Evolutionary conservation across 2,329 filamentous ascomycete genomes (phyloP).

Genomic region (Colletotrichum lini): DNA sequence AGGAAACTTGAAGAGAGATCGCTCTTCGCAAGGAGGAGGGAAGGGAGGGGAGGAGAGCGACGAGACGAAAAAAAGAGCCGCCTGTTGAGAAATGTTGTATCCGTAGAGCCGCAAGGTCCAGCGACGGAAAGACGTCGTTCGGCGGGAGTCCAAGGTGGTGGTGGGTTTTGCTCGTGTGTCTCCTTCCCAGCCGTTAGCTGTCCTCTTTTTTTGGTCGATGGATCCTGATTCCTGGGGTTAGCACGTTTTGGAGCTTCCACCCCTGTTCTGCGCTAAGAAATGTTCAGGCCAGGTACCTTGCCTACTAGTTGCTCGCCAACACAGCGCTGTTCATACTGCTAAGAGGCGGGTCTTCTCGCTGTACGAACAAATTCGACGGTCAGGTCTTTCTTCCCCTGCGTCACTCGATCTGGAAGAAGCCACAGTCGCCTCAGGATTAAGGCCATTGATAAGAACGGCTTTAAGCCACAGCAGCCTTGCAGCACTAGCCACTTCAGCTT

Average conservation of each 20-base stretch:
- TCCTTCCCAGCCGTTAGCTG: conserved; percentile 46
- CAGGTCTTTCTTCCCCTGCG: conserved; percentile 15
- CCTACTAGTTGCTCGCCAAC: background rate
- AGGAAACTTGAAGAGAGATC: conserved; percentile 22
- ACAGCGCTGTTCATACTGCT: conserved; percentile 16
- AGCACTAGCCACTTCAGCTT: conserved; percentile 33
- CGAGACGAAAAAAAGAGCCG: conserved; percentile 7
- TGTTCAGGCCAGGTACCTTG: conserved; percentile 24
- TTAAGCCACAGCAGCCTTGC: conserved; percentile 36
- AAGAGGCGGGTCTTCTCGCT: conserved; percentile 8
- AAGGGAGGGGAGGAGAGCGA: background rate
- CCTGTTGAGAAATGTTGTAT: conserved; percentile 21
- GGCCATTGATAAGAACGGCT: no score
- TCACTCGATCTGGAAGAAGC: conserved; percentile 9
- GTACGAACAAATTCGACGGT: background rate
- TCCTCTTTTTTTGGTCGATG: conserved; percentile 46
- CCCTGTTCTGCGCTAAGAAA: conserved; percentile 40
- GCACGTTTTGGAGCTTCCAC: conserved; percentile 42
- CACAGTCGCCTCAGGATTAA: conserved; percentile 23
- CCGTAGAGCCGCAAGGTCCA: conserved; percentile 39
- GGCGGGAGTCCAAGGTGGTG: conserved; percentile 35
- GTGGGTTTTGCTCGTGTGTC: conserved; percentile 43
- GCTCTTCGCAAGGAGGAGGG: conserved; percentile 3
- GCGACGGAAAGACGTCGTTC: conserved; percentile 41
- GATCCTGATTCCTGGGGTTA: conserved; percentile 42